Base-by-base conservation (phyloP, 495 filamentous ascomycete genomes). In the Penicillium desertorum region DNA sequence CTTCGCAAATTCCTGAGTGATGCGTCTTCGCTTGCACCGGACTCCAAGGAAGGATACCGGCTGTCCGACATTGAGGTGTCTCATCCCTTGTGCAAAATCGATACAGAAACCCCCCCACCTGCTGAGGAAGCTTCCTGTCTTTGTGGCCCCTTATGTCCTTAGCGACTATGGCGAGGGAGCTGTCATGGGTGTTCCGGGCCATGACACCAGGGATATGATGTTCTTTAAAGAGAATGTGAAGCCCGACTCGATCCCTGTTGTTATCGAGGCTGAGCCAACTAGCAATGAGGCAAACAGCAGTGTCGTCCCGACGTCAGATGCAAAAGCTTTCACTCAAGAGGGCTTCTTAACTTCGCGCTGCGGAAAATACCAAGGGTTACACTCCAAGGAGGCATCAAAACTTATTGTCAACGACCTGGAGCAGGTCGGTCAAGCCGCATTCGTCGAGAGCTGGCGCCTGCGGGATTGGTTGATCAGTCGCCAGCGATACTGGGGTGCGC, bases 181-280 rank as follows among this genome's bases (percentile, higher is more conserved):
- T 5, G 88, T 96, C 6, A 96, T 96, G 91, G 91, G 91, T 39
- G 91, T 96, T 22, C 91, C 91, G 0, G 91, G 86, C 2, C 91
- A 96, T 58, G 91, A 96, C 66, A 65, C 75, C 0, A 80, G 89
- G 36, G 91, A 96, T 61, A 76, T 87, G 69, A 77, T 80, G 5
- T 96, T 96, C 63, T 96, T 89, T 87, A 85, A 80, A 54, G 76
- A 85, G 42, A 91, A 94, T 58, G 70, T 62, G 67, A 81, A 61
- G 62, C 80, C 64, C 62, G 76, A 46, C 62, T 88, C 51, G 62
- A 82, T 62, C 67, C 76, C 57, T 5, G 69, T 83, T 22, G 78
- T 83, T 1, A 76, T 82, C 7, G 66, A 79, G 34, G 59, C 72
- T 8, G 62, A 70, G 51, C 51, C 51, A 19, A 36, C 50, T 16